phyloP scores from a whole-genome alignment of 2,329 filamentous ascomycete species.

The Xylariaceae sp. region DNA sequence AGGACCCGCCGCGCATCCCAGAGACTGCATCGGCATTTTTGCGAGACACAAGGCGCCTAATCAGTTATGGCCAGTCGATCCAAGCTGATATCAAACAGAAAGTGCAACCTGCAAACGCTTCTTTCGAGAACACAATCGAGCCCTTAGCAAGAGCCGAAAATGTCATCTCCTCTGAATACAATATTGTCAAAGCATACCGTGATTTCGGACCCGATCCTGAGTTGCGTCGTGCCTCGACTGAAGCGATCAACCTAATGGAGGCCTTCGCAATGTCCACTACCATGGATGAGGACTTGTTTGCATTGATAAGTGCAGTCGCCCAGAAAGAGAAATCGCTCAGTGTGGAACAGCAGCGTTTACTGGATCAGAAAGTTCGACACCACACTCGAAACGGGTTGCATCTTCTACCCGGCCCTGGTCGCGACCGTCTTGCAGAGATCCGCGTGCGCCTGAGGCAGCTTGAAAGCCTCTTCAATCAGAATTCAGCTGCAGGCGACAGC shows the following conservation, averaged over 20 bases:
- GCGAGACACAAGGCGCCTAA: not conserved
- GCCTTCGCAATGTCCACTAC: not conserved
- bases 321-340: not conserved
- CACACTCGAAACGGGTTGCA: not conserved
- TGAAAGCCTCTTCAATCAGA: not conserved
- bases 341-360: not conserved
- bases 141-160: not conserved
- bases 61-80: not conserved
- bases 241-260: not conserved
- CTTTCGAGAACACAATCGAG: not conserved
- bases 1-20: too few relatives aligned
- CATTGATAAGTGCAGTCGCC: not conserved
- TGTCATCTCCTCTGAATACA: not conserved
- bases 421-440: not conserved
- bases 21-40: too few relatives aligned
- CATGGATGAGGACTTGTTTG: not conserved
- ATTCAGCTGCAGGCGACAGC: not conserved
- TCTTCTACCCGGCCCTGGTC: not conserved
- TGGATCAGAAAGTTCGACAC: not conserved
- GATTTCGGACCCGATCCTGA: not conserved
- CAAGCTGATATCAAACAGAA: not conserved
- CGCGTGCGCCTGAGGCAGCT: not conserved
- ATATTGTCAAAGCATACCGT: not conserved
- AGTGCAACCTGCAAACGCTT: not conserved
- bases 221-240: not conserved